Evolutionary conservation across 2,329 filamentous ascomycete genomes (phyloP).

Genomic region (Atkinsonella hypoxylon): DNA sequence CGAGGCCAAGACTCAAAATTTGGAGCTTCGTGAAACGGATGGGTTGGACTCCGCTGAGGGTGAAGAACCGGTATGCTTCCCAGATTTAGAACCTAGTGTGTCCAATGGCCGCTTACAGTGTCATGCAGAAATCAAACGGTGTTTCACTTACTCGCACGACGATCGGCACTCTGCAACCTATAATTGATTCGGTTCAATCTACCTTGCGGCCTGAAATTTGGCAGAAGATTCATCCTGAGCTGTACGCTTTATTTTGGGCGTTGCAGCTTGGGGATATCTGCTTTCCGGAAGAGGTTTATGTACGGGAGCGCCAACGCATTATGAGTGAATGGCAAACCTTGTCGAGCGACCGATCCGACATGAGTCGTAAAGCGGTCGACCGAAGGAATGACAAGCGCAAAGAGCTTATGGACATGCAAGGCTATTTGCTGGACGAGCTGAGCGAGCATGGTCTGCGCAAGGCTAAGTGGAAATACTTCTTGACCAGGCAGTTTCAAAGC

Average conservation of each 20-base stretch:
- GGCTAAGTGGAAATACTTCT: conserved; percentile 52
- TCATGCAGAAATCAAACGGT: conserved; percentile 23
- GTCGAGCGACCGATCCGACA: conserved; percentile 60
- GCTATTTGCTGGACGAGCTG: conserved; percentile 61
- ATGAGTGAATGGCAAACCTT: conserved; percentile 56
- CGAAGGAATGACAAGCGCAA: conserved; percentile 53
- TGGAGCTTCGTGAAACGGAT: conserved; percentile 15
- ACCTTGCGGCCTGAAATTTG: conserved; percentile 52
- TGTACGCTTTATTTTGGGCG: conserved; percentile 89
- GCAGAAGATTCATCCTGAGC: conserved; percentile 61
- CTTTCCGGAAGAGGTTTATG: conserved; percentile 66
- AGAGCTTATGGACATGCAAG: conserved; percentile 54
- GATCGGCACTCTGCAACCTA: conserved; percentile 43
- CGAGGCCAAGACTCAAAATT: conserved; percentile 21
- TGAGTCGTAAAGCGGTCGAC: conserved; percentile 55
- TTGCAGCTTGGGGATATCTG: conserved; percentile 71
- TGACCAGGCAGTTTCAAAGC: conserved; percentile 62
- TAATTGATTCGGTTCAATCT: conserved; percentile 57
- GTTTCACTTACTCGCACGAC: conserved; percentile 19
- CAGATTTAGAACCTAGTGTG: conserved; percentile 2
- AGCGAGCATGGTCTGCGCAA: conserved; percentile 57
- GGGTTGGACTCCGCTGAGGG: conserved; percentile 14
- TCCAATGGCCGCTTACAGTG: conserved; percentile 14
- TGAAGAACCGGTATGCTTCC: conserved; percentile 21
- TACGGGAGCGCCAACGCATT: conserved; percentile 58